Evolutionary conservation across 139 green algal species (phyloP), one percentile per base, ranked within the genome.

Genomic region (Chlamydomonas schloesseri): DNA sequence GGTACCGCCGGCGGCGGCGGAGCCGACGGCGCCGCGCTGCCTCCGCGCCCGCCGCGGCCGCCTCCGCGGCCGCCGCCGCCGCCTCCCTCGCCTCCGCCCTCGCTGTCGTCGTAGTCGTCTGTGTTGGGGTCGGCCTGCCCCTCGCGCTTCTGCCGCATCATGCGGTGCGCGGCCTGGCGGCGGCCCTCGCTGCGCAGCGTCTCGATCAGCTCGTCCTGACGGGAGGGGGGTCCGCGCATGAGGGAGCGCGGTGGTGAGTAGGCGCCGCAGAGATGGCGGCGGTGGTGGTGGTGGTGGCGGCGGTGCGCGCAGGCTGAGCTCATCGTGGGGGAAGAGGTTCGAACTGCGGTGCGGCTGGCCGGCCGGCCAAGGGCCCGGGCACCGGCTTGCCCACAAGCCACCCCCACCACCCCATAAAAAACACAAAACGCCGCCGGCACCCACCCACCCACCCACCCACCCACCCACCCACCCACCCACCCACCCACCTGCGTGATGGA

Each of bases 191-290:
- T 91, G 46, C 96, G 92, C 78, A 98, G 67, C 13, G 83, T 47
- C 80, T 96, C 91, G 8, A 98, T 95, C 60, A 98, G 89, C 65
- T 98, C 96, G 71, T 98, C 95, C 92, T 97, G 93, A 55, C 71
- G 18, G 46, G n/a, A n/a, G n/a, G n/a, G n/a, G n/a, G n/a, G n/a
- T n/a, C n/a, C n/a, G n/a, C n/a, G n/a, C n/a, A n/a, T n/a, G n/a
- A n/a, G n/a, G n/a, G 10, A 57, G 57, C 20, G 50, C 73, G 71
- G 37, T 42, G 47, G 3, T 69, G 23, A 69, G 74, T 58, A 33
- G 53, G 73, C 29, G 36, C 33, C 6, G 23, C 15, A 20, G 20
- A 11, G 5, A 26, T 15, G 18, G 20, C 20, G 58, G 23, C 20
- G 58, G n/a, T n/a, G 42, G 42, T 50, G 42, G 5, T 50, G 6